A percentile compares a stretch with the other conserved stretches of the same genome.
phyloP scores from a whole-genome alignment of 176 grass and related monocot species.

The Bothriochloa decipiens region DNA sequence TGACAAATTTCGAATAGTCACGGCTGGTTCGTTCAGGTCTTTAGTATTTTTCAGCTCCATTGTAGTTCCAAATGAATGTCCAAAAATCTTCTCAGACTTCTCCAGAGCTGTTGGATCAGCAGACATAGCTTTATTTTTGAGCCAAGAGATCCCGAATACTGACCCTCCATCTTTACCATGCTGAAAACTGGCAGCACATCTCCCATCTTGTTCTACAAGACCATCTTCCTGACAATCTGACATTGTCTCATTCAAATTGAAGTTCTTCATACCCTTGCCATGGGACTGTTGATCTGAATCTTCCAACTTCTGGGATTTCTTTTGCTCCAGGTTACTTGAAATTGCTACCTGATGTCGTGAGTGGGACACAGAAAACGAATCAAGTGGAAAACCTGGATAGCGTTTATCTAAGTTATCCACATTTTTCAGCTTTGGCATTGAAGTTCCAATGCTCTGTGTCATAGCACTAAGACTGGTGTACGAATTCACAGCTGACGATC shows the following conservation, averaged over 20 bases:
- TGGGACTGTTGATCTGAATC: slow-evolving; percentile 46
- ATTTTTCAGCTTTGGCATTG: slow-evolving; percentile 26
- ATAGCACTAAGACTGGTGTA: slow-evolving; percentile 27
- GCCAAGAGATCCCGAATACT: slow-evolving; percentile 44
- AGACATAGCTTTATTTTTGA: slow-evolving; percentile 55
- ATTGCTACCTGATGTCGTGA: slow-evolving; percentile 28
- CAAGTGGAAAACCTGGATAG: slow-evolving; percentile 41
- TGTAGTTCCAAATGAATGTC: slow-evolving; percentile 46
- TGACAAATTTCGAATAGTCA: slow-evolving; percentile 52
- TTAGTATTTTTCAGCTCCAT: slow-evolving; percentile 40
- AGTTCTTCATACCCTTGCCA: slow-evolving; percentile 47
- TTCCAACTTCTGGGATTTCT: slow-evolving; percentile 40
- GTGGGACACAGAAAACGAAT: slow-evolving; percentile 37
- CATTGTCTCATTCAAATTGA: slow-evolving; percentile 73
- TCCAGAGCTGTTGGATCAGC: slow-evolving; percentile 42
- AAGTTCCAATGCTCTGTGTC: slow-evolving; percentile 44
- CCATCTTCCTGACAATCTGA: slow-evolving; percentile 48
- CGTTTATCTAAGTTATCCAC: slow-evolving; percentile 36
- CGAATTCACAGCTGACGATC: slow-evolving; percentile 38
- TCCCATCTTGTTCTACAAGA: slow-evolving; percentile 29
- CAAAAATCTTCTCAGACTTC: slow-evolving; percentile 44
- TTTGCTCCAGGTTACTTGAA: slow-evolving; percentile 41
- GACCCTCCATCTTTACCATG: slow-evolving; percentile 34
- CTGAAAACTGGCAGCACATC: slow-evolving; percentile 39
- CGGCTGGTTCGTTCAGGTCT: slow-evolving; percentile 21